Conservation (phyloP, 768 basidiomycete species). For the Boletus fagicola region DNA sequence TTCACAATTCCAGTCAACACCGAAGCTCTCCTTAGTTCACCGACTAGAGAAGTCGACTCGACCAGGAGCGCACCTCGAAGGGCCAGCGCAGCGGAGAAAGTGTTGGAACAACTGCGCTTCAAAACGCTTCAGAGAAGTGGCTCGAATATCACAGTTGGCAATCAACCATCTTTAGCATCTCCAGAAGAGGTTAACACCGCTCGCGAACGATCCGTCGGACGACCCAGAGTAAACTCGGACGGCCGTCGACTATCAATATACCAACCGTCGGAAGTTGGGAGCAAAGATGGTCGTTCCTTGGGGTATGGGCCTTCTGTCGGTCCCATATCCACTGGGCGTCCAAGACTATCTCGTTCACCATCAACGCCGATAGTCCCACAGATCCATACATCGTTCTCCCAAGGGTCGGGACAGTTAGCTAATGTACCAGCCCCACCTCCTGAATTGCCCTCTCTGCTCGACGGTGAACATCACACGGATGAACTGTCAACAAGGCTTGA, state of each 20-base stretch:
- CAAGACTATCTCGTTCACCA: conserved; percentile 56
- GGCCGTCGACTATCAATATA: conserved; percentile 25
- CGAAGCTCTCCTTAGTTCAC: conserved; percentile 27
- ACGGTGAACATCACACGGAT: conserved; percentile 91
- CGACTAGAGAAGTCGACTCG: conserved; percentile 36
- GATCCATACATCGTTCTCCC: conserved; percentile 24
- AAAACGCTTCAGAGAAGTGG: conserved; percentile 52
- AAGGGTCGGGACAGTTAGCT: conserved; percentile 25
- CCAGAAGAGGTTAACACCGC: conserved; percentile 15
- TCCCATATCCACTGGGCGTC: conserved; percentile 39
- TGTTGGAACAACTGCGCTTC: conserved; percentile 61
- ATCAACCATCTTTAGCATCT: conserved; percentile 18
- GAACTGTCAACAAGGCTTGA: conserved; percentile 83
- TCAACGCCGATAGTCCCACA: conserved; percentile 48
- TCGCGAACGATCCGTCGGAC: conserved; percentile 21
- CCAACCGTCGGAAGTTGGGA: conserved; percentile 24
- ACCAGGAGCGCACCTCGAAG: conserved; percentile 38
- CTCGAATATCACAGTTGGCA: conserved; percentile 11
- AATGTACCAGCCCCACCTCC: conserved; percentile 41
- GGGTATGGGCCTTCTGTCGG: conserved; percentile 24
- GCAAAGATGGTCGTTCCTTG: conserved; percentile 22
- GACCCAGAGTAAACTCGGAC: conserved; percentile 32
- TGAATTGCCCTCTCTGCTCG: conserved; percentile 58
- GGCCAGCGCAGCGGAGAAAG: conserved; percentile 66
- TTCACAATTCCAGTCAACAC: conserved; percentile 18